Base-by-base conservation (phyloP, 73 alveolate species). In the Blepharisma stoltei region DNA sequence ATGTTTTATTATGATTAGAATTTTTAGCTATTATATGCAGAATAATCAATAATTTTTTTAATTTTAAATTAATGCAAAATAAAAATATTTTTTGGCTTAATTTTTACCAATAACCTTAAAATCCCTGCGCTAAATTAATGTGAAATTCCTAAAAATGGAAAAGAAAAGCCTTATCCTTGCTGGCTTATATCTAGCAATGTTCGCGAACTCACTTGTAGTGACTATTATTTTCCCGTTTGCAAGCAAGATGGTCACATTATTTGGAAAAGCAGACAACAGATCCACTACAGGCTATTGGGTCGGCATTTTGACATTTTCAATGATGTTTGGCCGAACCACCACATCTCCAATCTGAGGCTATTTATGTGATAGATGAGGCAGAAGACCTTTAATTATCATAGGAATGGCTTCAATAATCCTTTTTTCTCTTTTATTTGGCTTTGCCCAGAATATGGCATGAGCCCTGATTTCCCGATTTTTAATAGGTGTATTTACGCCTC, bases 201-300 rank as follows among this genome's bases (percentile, higher is more conserved):
- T 60, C 46, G 23, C 73, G 38, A 60, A 60, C 45, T 60, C 73
- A 2, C 23, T 60, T 8, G 23, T 60, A 38, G 14, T 60, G 18
- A 60, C 73, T 20, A 38, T 60, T 60, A 25, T 60, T 38, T 60
- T 60, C 23, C 73, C 73, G 14, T 14, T 60, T 8, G 37, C 73
- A 18, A 60, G 73, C 23, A 60, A 25, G 46, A 60, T 60, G 73
- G 23, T 60, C 23, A 60, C 23, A 38, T 60, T 60, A 14, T 60
- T 18, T 25, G 73, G 73, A 9, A 14, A 14, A 38, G 73, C 23
- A 20, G 45, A 60, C 11, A 60, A 60, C 73, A 25, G 45, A 25
- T 20, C 73, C 14, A 38, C 14, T 8, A 60, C 73, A 60, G 73
- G 73, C 11, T 60, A 60, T 60, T 60, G 73, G 73, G 73, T 60